Base-by-base conservation (phyloP, 148 eudicot species). In the Camellia granthamiana region DNA sequence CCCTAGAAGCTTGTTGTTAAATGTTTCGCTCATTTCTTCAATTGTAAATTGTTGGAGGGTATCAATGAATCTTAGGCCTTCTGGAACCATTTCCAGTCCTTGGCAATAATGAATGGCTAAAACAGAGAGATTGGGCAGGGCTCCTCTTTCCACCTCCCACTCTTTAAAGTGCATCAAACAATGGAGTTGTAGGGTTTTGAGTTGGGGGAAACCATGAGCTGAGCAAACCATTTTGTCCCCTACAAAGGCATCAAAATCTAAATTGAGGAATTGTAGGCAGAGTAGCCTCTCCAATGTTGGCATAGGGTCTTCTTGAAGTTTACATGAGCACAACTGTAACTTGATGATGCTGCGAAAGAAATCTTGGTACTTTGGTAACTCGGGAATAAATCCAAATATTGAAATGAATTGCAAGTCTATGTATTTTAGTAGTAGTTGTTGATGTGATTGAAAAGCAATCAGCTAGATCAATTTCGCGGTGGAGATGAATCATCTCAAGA, bases 81-180 rank as follows among this genome's bases (percentile, higher is more conserved):
- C 69, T 1, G 87, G 87, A 71, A 85, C 2, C 77, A 18, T 41
- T 69, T 23, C 5, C 74, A 81, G 16, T 0, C 68, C 14, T 0
- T 43, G 2, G 70, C 84, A 83, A 4, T 63, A 9, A 19, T 44
- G 7, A 62, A 86, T 54, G 21, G 44, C 13, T 43, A 86, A 55
- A 2, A 1, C 6, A 2, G 19, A 15, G 61, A 86, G 84, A 0
- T 49, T 73, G 4, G 79, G 81, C 83, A 86, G 82, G 76, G 79
- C n/a, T 77, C 52, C 79, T 15, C 5, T 43, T 21, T 74, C 81
- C 15, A 87, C 58, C 58, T 1, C n/a, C 83, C 81, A 81, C n/a
- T 77, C 44, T 70, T 78, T 62, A 19, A 86, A 77, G 58, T 7
- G 4, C 2, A 4, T 16, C 43, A 87, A 47, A 5, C 66, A 13